Evolutionary conservation across 1,284 basidiomycete genomes (phyloP).

Genomic region (Erythrobasidium hasegawianum): DNA sequence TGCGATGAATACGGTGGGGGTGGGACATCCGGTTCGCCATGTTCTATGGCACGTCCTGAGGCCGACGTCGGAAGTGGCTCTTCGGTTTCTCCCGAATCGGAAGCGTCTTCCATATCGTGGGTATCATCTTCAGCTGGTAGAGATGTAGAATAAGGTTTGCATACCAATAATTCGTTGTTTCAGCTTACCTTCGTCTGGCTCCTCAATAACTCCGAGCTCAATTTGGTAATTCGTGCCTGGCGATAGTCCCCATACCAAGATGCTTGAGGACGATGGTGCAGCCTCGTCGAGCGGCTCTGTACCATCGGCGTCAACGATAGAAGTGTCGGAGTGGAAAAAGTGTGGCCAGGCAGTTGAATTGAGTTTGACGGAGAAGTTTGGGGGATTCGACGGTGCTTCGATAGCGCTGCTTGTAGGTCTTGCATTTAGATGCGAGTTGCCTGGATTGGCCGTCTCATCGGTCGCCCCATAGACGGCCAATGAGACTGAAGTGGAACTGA

Average conservation of each 20-base stretch:
- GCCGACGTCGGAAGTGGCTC: slow-evolving; percentile 10
- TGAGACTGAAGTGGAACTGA: slow-evolving; percentile 35
- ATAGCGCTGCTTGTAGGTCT: neutral
- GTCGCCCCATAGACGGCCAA: slow-evolving; percentile 31
- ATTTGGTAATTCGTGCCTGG: slow-evolving; percentile 34
- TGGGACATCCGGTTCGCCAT: slow-evolving; percentile 32
- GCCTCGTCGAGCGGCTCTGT: neutral
- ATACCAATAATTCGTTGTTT: neutral
- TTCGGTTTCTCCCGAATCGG: slow-evolving; percentile 14
- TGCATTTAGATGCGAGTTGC: neutral
- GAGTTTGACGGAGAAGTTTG: slow-evolving; percentile 34
- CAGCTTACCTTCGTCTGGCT: slow-evolving; percentile 24
- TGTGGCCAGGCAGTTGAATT: slow-evolving; percentile 35
- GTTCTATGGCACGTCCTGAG: slow-evolving; percentile 10
- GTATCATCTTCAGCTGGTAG: slow-evolving; percentile 4
- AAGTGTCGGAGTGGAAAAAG: slow-evolving; percentile 32
- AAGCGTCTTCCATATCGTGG: slow-evolving; percentile 11
- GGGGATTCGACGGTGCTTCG: neutral
- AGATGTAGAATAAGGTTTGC: neutral
- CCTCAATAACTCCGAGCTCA: slow-evolving; percentile 33
- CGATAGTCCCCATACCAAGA: slow-evolving; percentile 32
- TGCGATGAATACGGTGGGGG: slow-evolving; percentile 37
- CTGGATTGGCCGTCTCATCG: neutral
- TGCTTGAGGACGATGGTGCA: slow-evolving; percentile 10
- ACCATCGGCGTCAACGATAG: slow-evolving; percentile 18